Evolutionary conservation across 257 asterid species (phyloP), one percentile per base, ranked within the genome.

Genomic region (Schizonepeta tenuifolia): DNA sequence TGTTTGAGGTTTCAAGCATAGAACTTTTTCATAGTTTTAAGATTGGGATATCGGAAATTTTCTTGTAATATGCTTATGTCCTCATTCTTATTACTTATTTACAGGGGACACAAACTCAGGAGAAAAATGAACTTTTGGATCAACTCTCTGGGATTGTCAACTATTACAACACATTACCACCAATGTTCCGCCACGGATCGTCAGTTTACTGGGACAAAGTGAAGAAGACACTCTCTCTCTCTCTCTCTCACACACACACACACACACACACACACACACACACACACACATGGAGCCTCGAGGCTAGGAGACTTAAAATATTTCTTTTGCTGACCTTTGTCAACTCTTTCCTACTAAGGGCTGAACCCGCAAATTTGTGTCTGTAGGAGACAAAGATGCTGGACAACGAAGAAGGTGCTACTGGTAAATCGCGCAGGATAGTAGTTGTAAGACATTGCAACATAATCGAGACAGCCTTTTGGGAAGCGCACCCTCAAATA

Each of bases 61-160:
- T 69, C 9, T 47, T 54, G 40, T 61, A 12, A 10, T 31, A 28
- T 76, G 24, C 17, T 4, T 44, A 36, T 62, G 11, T n/a, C n/a
- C n/a, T 15, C 28, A 6, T 51, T 49, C 64, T n/a, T 49, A 17
- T 74, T 46, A 71, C 35, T 64, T 68, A 57, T 82, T 75, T 62
- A 62, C 82, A 92, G 97, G 96, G 97, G 68, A 93, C 98, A 65
- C 96, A 81, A 86, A 69, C 92, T 69, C 90, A 65, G 79, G 96
- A 91, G 79, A 93, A 91, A 80, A 89, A 83, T 78, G 86, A 83
- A 74, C 80, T 87, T 75, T 86, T 93, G 13, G 82, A 43, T 57
- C 61, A 68, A 75, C 82, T 81, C 49, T 85, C 88, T 73, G 90
- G 84, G 56, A 69, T 78, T 71, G 71, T 21, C 51, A 49, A 81